Base-by-base conservation (phyloP, 805 yeast species). In the Ogataea ramenticola region DNA sequence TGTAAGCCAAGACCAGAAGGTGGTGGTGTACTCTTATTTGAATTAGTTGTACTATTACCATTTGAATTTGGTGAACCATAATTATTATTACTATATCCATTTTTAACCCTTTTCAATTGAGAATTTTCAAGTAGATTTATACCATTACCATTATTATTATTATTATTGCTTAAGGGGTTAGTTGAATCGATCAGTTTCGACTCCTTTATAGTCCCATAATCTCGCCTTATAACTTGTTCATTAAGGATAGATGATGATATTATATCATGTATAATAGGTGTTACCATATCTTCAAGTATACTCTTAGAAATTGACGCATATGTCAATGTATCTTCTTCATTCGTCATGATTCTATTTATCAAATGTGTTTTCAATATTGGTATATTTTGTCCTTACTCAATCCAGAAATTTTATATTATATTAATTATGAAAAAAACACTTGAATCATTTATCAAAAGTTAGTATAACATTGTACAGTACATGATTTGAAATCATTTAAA, bases 231-330 rank as follows among this genome's bases (percentile, higher is more conserved):
- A 17, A 61, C 40, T 45, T 61, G 62, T 40, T 64, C 69, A 10
- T 47, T 49, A 38, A 62, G 38, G n/a, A 66, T 45, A 2, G 58
- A 50, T 40, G 52, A 51, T 15, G 62, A 51, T 21, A 64, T 46
- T 7, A 63, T 56, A 20, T 61, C 67, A 32, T 61, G 60, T 12
- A 66, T 56, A 15, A 65, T 55, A n/a, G 65, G 61, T 11, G 57
- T 49, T 20, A 64, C 40, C 63, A 66, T 56, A 38, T 58, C 64
- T 42, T 58, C 62, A 12, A 64, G 49, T 3, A 65, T 55, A 2
- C 61, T 50, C 17, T 50, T 43, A 3, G 67, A 60, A 14, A 65
- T 45, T 2, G 65, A 49, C n/a, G 59, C 48, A 43, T 57, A 60
- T 3, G 68, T 56, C 21, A 63, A 43, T 22, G 45, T 49, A 39